A percentile compares a stretch with the other conserved stretches of the same genome.
Conservation (phyloP, 2,329 filamentous ascomycete species). For the Chaetomium sp. region DNA sequence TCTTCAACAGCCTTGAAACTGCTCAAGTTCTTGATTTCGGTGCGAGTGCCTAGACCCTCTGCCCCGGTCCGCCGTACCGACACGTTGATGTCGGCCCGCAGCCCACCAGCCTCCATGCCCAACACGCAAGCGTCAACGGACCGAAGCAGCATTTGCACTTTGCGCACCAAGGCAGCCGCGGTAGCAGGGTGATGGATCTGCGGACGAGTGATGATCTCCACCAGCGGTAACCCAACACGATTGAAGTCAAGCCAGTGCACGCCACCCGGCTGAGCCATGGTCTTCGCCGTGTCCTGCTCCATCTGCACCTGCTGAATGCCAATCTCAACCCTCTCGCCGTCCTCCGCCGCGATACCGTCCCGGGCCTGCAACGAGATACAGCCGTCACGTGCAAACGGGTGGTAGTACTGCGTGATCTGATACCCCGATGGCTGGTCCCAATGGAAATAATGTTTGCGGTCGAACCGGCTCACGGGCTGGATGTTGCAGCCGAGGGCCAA, state of each 20-base stretch:
- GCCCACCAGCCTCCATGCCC: conserved; percentile 87
- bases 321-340: conserved; percentile 63
- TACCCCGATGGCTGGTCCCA: conserved; percentile 96
- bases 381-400: conserved; percentile 64
- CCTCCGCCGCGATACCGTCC: conserved; percentile 72
- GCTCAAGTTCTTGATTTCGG: conserved; percentile 95
- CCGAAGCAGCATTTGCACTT: conserved; percentile 74
- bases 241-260: conserved; percentile 87
- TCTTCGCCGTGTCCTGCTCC: conserved; percentile 97
- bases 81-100: conserved; percentile 93
- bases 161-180: conserved; percentile 81
- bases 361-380: conserved; percentile 61
- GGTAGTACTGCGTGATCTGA: conserved; percentile 95
- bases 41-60: conserved; percentile 65
- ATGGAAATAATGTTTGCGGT: conserved; percentile 98
- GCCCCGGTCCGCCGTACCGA: conserved; percentile 60
- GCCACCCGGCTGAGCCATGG: conserved; percentile 66
- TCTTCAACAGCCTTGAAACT: conserved; percentile 95
- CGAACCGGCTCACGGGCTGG: conserved; percentile 73
- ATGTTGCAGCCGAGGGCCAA: conserved; percentile 76
- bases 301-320: conserved; percentile 93
- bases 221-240: conserved; percentile 79
- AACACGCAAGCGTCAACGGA: conserved; percentile 78
- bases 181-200: conserved; percentile 82
- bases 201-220: conserved; percentile 91